Conservation (phyloP, 192 early-diverging fungal genomes). For the Dispira simplex region DNA sequence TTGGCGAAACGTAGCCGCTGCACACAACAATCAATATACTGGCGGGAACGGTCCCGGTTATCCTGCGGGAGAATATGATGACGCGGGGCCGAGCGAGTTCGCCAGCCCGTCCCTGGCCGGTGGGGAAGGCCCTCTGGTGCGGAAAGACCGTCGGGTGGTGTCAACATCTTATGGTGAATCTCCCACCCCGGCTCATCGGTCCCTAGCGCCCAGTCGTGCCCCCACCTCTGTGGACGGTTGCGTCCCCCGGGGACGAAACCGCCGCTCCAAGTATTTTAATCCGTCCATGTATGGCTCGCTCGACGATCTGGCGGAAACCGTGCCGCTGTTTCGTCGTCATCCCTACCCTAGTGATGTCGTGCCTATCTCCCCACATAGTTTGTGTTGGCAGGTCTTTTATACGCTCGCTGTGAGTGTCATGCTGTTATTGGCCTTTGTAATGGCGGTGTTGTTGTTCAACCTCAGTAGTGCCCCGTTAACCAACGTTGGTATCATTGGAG, state of each 20-base stretch:
- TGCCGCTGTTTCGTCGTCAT: constrained; percentile 26
- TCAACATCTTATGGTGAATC: background rate
- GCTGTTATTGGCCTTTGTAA: constrained; percentile 12
- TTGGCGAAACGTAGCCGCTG: too few species aligned
- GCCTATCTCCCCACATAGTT: background rate
- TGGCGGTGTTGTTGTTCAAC: constrained; percentile 21
- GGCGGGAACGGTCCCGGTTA: too few species aligned
- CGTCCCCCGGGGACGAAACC: background rate
- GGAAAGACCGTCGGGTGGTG: background rate
- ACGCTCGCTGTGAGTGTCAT: constrained; percentile 8
- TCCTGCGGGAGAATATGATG: background rate
- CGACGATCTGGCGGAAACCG: constrained; percentile 27
- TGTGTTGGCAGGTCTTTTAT: constrained; percentile 3
- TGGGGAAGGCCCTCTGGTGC: too few species aligned
- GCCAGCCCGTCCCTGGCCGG: too few species aligned
- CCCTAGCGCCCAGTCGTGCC: background rate
- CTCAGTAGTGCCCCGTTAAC: constrained; percentile 27
- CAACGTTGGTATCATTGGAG: constrained; percentile 27
- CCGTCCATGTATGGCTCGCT: constrained; percentile 21
- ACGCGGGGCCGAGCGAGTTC: background rate
- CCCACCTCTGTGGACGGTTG: background rate
- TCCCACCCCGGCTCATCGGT: background rate
- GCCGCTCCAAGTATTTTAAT: constrained; percentile 6
- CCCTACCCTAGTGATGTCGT: background rate
- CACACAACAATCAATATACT: too few species aligned